Percentiles rank a stretch among this genome's conserved stretches.
Evolutionary conservation across 495 filamentous ascomycete species (phyloP).

Genomic region (Zalerion maritima): DNA sequence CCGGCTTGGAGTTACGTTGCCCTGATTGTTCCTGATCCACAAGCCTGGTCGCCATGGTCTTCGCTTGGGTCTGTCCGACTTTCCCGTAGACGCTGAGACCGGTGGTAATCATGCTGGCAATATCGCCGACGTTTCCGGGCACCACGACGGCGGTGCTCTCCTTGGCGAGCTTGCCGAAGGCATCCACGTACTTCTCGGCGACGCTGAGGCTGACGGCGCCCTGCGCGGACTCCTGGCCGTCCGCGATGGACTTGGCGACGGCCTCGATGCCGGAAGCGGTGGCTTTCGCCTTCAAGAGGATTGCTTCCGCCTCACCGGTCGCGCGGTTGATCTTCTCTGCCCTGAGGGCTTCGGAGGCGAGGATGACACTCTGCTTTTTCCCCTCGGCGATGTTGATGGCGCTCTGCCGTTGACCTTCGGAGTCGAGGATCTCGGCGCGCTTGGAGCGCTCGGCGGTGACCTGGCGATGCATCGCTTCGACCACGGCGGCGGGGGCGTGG

Average conservation of each 20-base stretch:
- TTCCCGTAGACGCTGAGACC: slow-evolving; percentile 94
- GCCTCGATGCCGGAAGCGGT: slow-evolving; percentile 81
- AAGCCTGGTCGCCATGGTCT: slow-evolving; percentile 41
- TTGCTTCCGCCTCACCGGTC: slow-evolving; percentile 83
- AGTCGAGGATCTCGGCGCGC: slow-evolving; percentile 92
- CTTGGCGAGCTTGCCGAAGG: slow-evolving; percentile 79
- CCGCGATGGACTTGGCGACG: slow-evolving; percentile 56
- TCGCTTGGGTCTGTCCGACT: slow-evolving; percentile 71
- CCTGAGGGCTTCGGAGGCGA: slow-evolving; percentile 84
- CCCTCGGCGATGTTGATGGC: slow-evolving; percentile 99
- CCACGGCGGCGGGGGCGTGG: slow-evolving; percentile 83
- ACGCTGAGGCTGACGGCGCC: slow-evolving; percentile 71
- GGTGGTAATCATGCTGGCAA: slow-evolving; percentile 91
- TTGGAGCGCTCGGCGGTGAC: slow-evolving; percentile 94
- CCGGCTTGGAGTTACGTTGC: slow-evolving; percentile 5
- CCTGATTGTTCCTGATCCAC: slow-evolving; percentile 16
- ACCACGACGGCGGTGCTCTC: slow-evolving; percentile 91
- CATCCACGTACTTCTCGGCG: slow-evolving; percentile 96
- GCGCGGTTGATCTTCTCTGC: slow-evolving; percentile 87
- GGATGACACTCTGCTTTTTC: slow-evolving; percentile 84
- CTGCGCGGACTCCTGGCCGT: slow-evolving; percentile 60
- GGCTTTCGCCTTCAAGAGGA: slow-evolving; percentile 67
- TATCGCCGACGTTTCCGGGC: slow-evolving; percentile 93
- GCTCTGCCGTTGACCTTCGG: slow-evolving; percentile 85
- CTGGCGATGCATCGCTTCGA: slow-evolving; percentile 94